phyloP scores from a whole-genome alignment of 2,329 filamentous ascomycete species.

The Penicillium expansum region DNA sequence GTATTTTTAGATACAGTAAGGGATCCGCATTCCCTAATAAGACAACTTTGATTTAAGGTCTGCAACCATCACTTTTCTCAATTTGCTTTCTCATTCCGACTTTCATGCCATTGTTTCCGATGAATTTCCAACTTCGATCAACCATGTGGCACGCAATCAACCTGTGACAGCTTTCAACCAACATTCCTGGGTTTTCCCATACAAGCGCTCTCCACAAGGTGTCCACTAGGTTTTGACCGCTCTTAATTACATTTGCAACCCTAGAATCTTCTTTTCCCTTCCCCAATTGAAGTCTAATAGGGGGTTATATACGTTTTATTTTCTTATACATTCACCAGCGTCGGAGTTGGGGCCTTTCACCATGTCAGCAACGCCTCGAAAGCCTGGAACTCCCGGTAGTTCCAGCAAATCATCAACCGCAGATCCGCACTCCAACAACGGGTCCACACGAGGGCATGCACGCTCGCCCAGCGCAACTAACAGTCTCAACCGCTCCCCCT shows the following conservation, averaged over 20 bases:
- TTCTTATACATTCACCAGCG: conserved; percentile 15
- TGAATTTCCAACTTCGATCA: conserved; percentile 17
- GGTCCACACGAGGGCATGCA: conserved; percentile 38
- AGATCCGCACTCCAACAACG: conserved; percentile 33
- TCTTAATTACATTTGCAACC: conserved; percentile 18
- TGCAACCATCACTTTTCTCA: conserved; percentile 17
- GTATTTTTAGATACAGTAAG: conserved; percentile 28
- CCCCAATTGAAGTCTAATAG: not conserved
- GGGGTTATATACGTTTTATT: conserved; percentile 3
- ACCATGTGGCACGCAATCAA: conserved; percentile 27
- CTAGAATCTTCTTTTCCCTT: conserved; percentile 6
- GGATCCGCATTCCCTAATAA: conserved; percentile 25
- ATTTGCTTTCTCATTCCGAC: conserved; percentile 19
- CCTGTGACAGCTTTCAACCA: conserved; percentile 21
- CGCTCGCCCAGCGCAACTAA: conserved; percentile 52
- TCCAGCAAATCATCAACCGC: conserved; percentile 33
- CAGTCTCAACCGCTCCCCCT: conserved; percentile 60
- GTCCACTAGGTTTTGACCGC: conserved; percentile 28
- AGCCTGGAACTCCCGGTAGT: conserved; percentile 37
- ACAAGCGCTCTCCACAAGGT: conserved; percentile 22
- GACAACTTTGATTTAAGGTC: conserved; percentile 10
- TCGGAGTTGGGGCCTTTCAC: conserved; percentile 19
- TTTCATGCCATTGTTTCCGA: conserved; percentile 16
- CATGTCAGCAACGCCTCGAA: conserved; percentile 48
- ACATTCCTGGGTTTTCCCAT: conserved; percentile 15